These are phyloP conservation scores for Quercus alba DNA, from an alignment of 306 rosid genomes.

Conservation along the genomic window DNA sequence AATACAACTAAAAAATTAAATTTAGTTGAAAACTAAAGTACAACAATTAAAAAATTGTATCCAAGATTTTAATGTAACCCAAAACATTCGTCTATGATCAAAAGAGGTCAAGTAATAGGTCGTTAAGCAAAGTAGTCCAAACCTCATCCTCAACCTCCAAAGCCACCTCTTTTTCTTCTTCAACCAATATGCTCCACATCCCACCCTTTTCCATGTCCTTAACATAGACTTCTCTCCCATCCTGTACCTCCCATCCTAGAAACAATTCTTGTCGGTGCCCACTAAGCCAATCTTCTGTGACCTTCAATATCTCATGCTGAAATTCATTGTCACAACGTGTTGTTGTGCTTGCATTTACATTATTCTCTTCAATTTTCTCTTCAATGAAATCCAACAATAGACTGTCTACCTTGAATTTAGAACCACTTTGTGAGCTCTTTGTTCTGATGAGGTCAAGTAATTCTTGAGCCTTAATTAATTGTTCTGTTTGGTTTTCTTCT, in stretches of 20 bases:
- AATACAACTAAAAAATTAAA: no score
- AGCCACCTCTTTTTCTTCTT: slow-evolving; percentile 32
- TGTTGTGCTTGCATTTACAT: neutral
- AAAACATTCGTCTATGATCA: neutral
- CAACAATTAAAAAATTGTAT: no score
- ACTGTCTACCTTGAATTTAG: slow-evolving; percentile 32
- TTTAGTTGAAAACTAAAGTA: no score
- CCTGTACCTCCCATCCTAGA: slow-evolving; percentile 60
- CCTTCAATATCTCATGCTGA: slow-evolving; percentile 22
- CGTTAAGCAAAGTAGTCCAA: slow-evolving; percentile 42
- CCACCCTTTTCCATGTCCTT: slow-evolving; percentile 55
- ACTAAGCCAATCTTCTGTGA: slow-evolving; percentile 50
- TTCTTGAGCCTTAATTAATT: slow-evolving; percentile 16
- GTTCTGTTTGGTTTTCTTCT: neutral
- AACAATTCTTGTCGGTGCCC: slow-evolving; percentile 34
- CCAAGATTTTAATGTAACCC: no score
- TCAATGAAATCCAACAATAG: slow-evolving; percentile 55
- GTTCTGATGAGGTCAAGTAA: slow-evolving; percentile 26
- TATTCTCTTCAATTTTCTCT: slow-evolving; percentile 27
- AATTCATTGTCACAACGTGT: neutral
- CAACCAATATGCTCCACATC: slow-evolving; percentile 37
- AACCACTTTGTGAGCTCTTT: neutral
- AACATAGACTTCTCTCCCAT: slow-evolving; percentile 29
- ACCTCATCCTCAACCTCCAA: slow-evolving; percentile 44
- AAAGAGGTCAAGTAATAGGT: slow-evolving; percentile 43